Base-by-base conservation (phyloP, 179 eudicot genomes). In the Vitellaria paradoxa region DNA sequence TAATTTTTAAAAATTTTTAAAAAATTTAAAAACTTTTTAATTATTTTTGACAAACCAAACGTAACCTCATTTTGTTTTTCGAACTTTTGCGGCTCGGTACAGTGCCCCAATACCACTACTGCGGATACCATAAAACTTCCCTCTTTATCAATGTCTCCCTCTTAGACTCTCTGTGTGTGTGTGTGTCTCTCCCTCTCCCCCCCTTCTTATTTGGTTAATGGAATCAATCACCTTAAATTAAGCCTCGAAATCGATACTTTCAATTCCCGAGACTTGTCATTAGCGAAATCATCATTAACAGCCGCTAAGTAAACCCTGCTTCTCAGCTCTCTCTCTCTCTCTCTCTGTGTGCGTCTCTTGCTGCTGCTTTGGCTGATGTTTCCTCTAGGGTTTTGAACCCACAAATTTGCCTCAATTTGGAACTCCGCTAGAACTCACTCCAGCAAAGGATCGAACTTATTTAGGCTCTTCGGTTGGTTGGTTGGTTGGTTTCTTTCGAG, bases 341-440 rank as follows among this genome's bases (percentile, higher is more conserved):
- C 65, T 59, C 61, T 20, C 49, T 76, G 42, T 77, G 63, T 45
- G 53, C 30, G 15, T 9, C 49, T 40, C 4, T 55, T 68, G 50
- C 4, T 53, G 18, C 65, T 61, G 76, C 26, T 73, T 70, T 80
- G 80, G 84, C 82, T 87, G 91, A 86, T 88, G 82, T 78, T 75
- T 37, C 60, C 57, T 79, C 79, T 77, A 66, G 82, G 81, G 82
- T 77, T 81, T 72, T 47, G 68, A 62, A 23, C 77, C 79, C 14
- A 24, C 80, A 26, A 62, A 6, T 69, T 46, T 49, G 17, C n/a
- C 62, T 61, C 75, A 47, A 61, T 60, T 61, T 61, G 4, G 23
- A 26, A 52, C 61, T 65, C 60, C 50, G 18, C 9, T 1, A 68
- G n/a, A 50, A 9, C 13, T 10, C 26, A 30, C 66, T 21, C 11